phyloP scores from a whole-genome alignment of 352 stramenopile species.

The Globisporangium nodosum region DNA sequence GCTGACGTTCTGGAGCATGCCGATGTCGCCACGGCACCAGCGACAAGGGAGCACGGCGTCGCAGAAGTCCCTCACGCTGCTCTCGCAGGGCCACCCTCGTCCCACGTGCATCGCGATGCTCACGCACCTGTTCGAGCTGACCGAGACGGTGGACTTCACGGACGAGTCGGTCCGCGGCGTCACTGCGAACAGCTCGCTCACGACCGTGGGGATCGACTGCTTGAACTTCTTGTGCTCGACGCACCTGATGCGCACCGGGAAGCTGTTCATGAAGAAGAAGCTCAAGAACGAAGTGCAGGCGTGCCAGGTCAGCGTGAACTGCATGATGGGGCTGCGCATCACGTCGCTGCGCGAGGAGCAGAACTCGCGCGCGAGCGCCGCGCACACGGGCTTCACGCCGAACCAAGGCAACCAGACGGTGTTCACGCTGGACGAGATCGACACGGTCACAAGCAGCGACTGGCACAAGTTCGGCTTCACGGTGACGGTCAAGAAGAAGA shows the following conservation, averaged over 20 bases:
- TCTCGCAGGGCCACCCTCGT: slow-evolving; percentile 62
- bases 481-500: slow-evolving; percentile 62
- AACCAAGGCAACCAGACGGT: slow-evolving; percentile 60
- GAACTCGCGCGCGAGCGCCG: slow-evolving; percentile 17
- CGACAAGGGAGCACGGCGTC: slow-evolving; percentile 44
- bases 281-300: slow-evolving; percentile 72
- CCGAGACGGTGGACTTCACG: slow-evolving; percentile 80
- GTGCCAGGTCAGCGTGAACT: slow-evolving; percentile 74
- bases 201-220: slow-evolving; percentile 75
- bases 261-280: slow-evolving; percentile 67
- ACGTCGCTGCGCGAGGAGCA: slow-evolving; percentile 51
- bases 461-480: slow-evolving; percentile 75
- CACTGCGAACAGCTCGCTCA: slow-evolving; percentile 28
- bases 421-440: slow-evolving; percentile 79
- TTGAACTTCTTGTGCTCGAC: slow-evolving; percentile 84
- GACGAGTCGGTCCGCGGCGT: slow-evolving; percentile 29
- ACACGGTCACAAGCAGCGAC: slow-evolving; percentile 58
- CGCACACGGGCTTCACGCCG: slow-evolving; percentile 50
- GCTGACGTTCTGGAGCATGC: slow-evolving; percentile 76
- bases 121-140: slow-evolving; percentile 80
- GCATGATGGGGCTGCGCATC: slow-evolving; percentile 83
- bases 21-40: slow-evolving; percentile 23
- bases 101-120: slow-evolving; percentile 75
- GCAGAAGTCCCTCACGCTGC: slow-evolving; percentile 59
- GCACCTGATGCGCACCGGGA: slow-evolving; percentile 66